Evolutionary conservation across 495 filamentous ascomycete species (phyloP), one percentile per base, ranked within the genome.

Genomic region (Opeltia flavorubescens): DNA sequence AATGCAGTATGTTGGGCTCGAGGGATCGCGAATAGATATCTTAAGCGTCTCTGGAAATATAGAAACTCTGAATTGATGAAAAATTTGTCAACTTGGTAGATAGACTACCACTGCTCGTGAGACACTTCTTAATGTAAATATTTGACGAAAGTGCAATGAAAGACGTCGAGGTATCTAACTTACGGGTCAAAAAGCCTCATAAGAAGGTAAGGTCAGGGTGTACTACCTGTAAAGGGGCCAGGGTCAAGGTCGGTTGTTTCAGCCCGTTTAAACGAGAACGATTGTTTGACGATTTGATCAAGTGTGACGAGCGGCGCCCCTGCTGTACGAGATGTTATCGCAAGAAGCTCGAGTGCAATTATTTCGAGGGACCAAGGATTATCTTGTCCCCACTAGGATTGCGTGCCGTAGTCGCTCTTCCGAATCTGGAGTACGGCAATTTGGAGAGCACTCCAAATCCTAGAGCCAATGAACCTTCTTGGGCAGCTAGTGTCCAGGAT

Each of bases 251-350:
- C 25, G 11, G 44, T 46, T 17, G 28, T 12, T 5, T 13, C 12
- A 9, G 15, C 20, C 35, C 27, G n/a, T 21, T 29, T 11, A 23
- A 44, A 39, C 28, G 27, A 43, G 25, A 46, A 46, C 44, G 44
- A 36, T 46, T 43, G 44, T 42, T 46, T 46, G 25, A 15, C 30
- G 4, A n/a, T 9, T 17, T 46, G 44, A 5, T 5, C 12, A 42
- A 38, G 44, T 46, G 44, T 46, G 44, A 46, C 18, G 44, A 46
- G 35, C 12, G 27, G 9, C 44, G 44, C 5, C 44, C 44, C 21
- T 8, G 44, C 29, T 46, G 44, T 38, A 46, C 25, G 21, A 46
- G 44, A 46, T 46, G 44, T 38, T 29, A 38, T 21, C 44, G 44
- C 27, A 46, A 46, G 44, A 35, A 35, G 21, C 5, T 33, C 11